A percentile compares a stretch with the other conserved stretches of the same genome.
phyloP scores from a whole-genome alignment of 78 protist genomes.

The Monocercomonoides exilis region DNA sequence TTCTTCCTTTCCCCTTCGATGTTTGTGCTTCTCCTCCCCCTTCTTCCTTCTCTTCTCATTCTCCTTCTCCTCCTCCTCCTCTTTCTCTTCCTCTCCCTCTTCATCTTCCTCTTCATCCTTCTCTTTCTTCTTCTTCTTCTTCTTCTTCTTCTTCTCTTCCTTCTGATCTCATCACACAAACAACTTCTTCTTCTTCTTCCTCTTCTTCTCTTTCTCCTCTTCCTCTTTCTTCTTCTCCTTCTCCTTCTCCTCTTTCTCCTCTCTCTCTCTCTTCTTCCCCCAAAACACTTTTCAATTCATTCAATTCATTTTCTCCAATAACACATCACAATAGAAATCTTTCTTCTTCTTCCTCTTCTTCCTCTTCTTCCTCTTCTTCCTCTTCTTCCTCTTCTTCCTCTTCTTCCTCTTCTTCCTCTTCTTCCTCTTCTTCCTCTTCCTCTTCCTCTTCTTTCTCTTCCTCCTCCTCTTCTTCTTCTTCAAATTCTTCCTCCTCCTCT shows the following conservation, averaged over 20 bases:
- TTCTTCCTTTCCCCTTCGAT: neutral
- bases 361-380: neutral
- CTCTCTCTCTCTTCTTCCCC: too few relatives aligned
- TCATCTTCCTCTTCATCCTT: neutral
- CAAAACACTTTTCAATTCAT: too few relatives aligned
- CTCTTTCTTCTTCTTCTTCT: too few relatives aligned
- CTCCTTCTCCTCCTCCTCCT: conserved; percentile 7
- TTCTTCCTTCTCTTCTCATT: neutral
- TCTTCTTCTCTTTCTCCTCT: too few relatives aligned
- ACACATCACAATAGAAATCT: too few relatives aligned
- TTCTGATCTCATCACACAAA: too few relatives aligned
- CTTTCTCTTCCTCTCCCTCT: neutral
- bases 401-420: neutral
- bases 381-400: neutral
- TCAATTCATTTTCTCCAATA: too few relatives aligned
- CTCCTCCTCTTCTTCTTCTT: too few relatives aligned
- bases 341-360: neutral
- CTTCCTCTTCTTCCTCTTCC: neutral
- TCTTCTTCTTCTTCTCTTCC: neutral
- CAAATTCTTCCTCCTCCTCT: too few relatives aligned
- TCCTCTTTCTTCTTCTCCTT: too few relatives aligned
- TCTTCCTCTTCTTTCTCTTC: neutral
- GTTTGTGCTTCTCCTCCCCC: neutral
- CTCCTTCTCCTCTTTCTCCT: too few relatives aligned
- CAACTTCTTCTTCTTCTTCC: too few relatives aligned